Evolutionary conservation across 768 basidiomycete genomes (phyloP).

Genomic region (Lepiota brunneoincarnata): DNA sequence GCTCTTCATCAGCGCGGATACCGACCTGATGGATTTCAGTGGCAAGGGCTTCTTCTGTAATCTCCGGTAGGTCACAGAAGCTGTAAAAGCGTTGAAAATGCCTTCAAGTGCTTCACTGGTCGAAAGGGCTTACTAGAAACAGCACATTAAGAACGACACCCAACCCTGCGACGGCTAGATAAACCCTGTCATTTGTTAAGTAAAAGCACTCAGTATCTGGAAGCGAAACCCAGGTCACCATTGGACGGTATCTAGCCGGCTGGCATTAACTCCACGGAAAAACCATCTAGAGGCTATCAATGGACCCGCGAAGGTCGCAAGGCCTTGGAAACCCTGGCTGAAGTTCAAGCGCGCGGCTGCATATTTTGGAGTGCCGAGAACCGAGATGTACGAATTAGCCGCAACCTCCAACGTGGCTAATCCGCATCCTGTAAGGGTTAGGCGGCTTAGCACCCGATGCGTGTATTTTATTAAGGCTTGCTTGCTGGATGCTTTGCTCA

Average conservation of each 20-base stretch:
- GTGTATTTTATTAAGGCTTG: background rate
- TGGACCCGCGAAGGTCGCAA: slow-evolving; percentile 72
- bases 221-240: slow-evolving; percentile 34
- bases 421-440: slow-evolving; percentile 48
- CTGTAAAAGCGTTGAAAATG: slow-evolving; percentile 25
- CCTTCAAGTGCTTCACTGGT: background rate
- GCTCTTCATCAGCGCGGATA: slow-evolving; percentile 37
- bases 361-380: slow-evolving; percentile 64
- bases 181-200: slow-evolving; percentile 44
- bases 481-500: slow-evolving; percentile 19
- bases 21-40: slow-evolving; percentile 43
- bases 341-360: slow-evolving; percentile 77
- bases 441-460: background rate
- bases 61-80: slow-evolving; percentile 68
- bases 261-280: slow-evolving; percentile 63
- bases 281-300: slow-evolving; percentile 76
- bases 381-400: slow-evolving; percentile 78
- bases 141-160: slow-evolving; percentile 59
- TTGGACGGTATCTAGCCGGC: slow-evolving; percentile 63
- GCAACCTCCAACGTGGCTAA: slow-evolving; percentile 67
- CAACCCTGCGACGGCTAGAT: slow-evolving; percentile 62
- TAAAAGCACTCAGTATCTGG: slow-evolving; percentile 1
- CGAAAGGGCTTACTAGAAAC: slow-evolving; percentile 50
- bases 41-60: slow-evolving; percentile 62
- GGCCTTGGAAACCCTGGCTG: slow-evolving; percentile 77